Evolutionary conservation across 1,284 basidiomycete genomes (phyloP), one percentile per base, ranked within the genome.

Genomic region (Neonothopanus nambi): DNA sequence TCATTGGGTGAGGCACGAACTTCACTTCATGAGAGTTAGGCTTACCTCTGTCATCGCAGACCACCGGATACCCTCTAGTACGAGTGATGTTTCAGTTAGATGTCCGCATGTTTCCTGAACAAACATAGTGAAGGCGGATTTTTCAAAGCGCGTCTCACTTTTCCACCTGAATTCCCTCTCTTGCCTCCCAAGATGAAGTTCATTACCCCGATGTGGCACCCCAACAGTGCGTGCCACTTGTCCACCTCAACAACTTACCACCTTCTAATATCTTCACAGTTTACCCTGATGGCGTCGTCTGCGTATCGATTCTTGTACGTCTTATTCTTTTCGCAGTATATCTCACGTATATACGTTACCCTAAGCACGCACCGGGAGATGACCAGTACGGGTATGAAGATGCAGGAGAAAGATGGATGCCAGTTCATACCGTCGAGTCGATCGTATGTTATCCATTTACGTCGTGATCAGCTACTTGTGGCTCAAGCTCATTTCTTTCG

Each of bases 331-430:
- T 26, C 30, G 28, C 30, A 30, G 12, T 15, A 30, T 5, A 35
- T 55, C n/a, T 43, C 24, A 8, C 13, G 39, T 50, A 43, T 6
- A 51, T 39, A 26, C 15, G 40, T 51, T 30, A 48, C 28, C 8
- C 30, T 28, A 35, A 94, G 92, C 96, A 99, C 67, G 86, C 93
- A 35, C 97, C 97, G 1, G 96, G 95, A 45, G 92, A 96, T 56
- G 97, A 99, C 72, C 91, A 98, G 71, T 99, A 93, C 68, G 97
- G 97, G 7, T 98, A 95, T 65, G 97, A 99, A 70, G 93, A 98
- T 65, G 95, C 97, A 0, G 90, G 93, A 48, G 97, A 99, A 76
- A 76, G 97, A 57, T 99, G 97, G 97, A 77, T 96, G 70, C 97
- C 97, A 0, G 94, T 99, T 20, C 97, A 99, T 68, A 92, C 91